phyloP scores from a whole-genome alignment of 2,329 filamentous ascomycete species.

The Ophiostoma triangulosporum region DNA sequence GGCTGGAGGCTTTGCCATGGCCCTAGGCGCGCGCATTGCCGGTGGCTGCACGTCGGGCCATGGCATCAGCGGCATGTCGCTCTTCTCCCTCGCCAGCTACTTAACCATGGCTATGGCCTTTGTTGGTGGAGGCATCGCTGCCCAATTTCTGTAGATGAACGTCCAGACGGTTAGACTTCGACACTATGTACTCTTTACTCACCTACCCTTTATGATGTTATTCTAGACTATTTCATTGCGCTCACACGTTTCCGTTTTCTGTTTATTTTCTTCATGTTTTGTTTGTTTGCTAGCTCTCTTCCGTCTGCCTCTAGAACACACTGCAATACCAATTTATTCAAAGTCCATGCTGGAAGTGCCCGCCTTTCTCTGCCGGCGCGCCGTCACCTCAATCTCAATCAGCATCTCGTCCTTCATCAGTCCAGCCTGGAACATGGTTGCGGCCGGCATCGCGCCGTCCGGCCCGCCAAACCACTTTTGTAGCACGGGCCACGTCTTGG shows the following conservation, averaged over 20 bases:
- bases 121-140: conserved; percentile 27
- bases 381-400: conserved; percentile 25
- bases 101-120: conserved; percentile 47
- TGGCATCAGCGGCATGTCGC: conserved; percentile 53
- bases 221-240: neutral
- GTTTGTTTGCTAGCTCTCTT: neutral
- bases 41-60: conserved; percentile 58
- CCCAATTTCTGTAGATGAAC: conserved; percentile 3
- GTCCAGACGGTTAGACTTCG: neutral
- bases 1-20: conserved; percentile 42
- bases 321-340: neutral
- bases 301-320: neutral
- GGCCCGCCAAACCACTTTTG: conserved; percentile 34
- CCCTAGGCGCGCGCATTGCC: conserved; percentile 46
- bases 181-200: neutral
- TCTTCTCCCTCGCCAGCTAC: conserved; percentile 47
- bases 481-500: conserved; percentile 35
- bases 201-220: neutral
- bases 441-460: conserved; percentile 34
- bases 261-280: neutral
- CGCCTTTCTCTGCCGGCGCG: conserved; percentile 11
- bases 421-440: conserved; percentile 38
- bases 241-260: neutral
- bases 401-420: conserved; percentile 36
- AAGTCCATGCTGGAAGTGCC: neutral